Percentiles rank a stretch among this genome's conserved stretches.
These are phyloP conservation scores for Globisporangium paddicum DNA, from an alignment of 352 stramenopile species.

Conservation along the genomic window DNA sequence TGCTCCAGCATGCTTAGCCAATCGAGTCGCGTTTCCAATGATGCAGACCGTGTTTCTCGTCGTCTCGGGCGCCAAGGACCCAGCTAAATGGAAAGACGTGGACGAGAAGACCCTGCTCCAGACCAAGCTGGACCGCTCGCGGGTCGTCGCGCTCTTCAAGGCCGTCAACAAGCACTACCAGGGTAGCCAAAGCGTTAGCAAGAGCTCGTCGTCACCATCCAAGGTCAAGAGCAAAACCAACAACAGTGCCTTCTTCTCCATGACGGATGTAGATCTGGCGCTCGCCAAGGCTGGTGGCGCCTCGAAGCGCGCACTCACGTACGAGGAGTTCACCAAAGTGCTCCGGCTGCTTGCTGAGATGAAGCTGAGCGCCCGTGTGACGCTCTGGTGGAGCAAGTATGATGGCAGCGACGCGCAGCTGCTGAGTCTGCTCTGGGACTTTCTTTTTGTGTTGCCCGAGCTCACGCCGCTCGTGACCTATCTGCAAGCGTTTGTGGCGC, in stretches of 20 bases:
- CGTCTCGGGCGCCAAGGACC: slow-evolving; percentile 34
- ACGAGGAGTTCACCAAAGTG: slow-evolving; percentile 34
- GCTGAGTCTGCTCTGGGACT: slow-evolving; percentile 41
- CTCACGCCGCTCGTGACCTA: slow-evolving; percentile 17
- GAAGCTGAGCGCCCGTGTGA: slow-evolving; percentile 17
- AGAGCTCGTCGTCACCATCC: neutral
- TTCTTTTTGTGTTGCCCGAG: slow-evolving; percentile 27
- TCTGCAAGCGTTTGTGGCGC: slow-evolving; percentile 13
- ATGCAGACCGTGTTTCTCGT: slow-evolving; percentile 44
- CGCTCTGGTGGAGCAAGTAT: slow-evolving; percentile 43
- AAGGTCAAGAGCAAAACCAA: slow-evolving; percentile 3
- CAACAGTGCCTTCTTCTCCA: slow-evolving; percentile 28
- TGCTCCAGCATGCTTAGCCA: neutral
- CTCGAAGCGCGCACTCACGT: slow-evolving; percentile 43
- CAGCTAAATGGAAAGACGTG: slow-evolving; percentile 24
- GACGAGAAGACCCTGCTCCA: slow-evolving; percentile 33
- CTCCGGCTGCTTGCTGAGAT: slow-evolving; percentile 31
- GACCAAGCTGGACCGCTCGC: slow-evolving; percentile 47
- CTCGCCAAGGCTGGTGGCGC: slow-evolving; percentile 46
- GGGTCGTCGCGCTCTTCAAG: slow-evolving; percentile 47
- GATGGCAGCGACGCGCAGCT: slow-evolving; percentile 34
- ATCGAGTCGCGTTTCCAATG: slow-evolving; percentile 13
- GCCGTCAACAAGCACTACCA: slow-evolving; percentile 26
- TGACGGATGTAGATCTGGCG: slow-evolving; percentile 52
- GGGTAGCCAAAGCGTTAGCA: neutral